Evolutionary conservation across 2,329 filamentous ascomycete genomes (phyloP), one percentile per base, ranked within the genome.

Genomic region (Tolypocladium endophyticum): DNA sequence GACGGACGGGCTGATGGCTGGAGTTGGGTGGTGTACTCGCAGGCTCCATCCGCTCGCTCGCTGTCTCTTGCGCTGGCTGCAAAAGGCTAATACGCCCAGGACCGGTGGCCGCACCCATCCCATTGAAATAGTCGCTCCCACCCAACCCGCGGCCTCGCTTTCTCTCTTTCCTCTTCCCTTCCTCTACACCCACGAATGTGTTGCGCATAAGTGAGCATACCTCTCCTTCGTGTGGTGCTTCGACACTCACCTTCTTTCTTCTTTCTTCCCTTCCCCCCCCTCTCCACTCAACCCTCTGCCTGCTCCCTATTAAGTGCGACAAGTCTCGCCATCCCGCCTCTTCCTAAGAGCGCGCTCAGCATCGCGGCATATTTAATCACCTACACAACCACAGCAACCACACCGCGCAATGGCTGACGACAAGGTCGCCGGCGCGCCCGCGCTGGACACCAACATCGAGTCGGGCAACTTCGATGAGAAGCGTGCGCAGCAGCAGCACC

Each of bases 381-480:
- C 50, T 53, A n/a, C 35, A 30, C 30, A 53, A 53, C 30, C 9
- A 12, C 30, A 23, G 30, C 50, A 53, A 18, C 3, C 59, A 55
- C 61, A 55, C 47, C 55, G 57, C 55, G 57, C 62, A 65, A 85
- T 85, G 83, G 81, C 82, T 69, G 82, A 85, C 71, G 73, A 77
- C 69, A 79, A 79, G 69, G 70, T 72, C 66, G 72, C 74, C 73
- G 76, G 74, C 71, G 77, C 79, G 65, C 82, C 82, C 67, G 81
- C 81, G 74, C 77, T 87, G 67, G 79, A 84, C 70, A 86, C 84
- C 70, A 81, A 81, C 72, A 86, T 87, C 68, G 84, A 86, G 72
- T 81, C 81, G 65, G 84, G 84, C 65, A 76, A 79, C 71, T 87
- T 87, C 72, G 80, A 86, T 72, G 85, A 88, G 78, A 87, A 87